phyloP scores from a whole-genome alignment of 176 grass and related monocot species.

The Cenchrus americanus region DNA sequence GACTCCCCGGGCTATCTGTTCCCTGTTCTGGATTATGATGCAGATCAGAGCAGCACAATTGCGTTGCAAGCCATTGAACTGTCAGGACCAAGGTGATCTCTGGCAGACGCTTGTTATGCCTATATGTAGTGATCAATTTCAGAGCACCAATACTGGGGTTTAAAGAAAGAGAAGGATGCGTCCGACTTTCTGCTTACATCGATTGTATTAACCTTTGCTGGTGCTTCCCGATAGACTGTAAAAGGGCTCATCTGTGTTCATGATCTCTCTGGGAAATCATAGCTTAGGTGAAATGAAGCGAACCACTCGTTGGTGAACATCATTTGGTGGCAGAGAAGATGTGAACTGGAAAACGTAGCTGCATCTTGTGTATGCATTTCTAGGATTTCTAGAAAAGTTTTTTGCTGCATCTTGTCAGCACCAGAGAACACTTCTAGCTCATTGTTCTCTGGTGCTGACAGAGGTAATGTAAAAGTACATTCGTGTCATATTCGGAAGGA shows the following conservation, averaged over 20 bases:
- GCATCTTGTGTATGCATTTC: not conserved
- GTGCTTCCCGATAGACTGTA: not conserved
- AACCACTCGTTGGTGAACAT: not conserved
- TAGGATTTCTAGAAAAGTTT: too few species aligned
- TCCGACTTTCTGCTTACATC: not conserved
- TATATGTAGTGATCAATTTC: not conserved
- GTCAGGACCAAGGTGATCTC: conserved; percentile 75
- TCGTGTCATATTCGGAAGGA: not conserved
- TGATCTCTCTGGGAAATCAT: not conserved
- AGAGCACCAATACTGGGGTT: not conserved
- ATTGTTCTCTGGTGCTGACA: not conserved
- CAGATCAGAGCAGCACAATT: conserved; percentile 41
- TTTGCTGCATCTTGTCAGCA: too few species aligned
- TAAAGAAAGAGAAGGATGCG: not conserved
- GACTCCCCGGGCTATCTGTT: not conserved
- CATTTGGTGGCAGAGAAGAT: not conserved
- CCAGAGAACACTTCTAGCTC: too few species aligned
- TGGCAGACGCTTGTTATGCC: not conserved
- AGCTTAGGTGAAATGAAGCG: not conserved
- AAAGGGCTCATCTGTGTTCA: not conserved
- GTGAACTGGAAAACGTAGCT: not conserved
- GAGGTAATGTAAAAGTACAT: not conserved
- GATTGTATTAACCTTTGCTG: not conserved
- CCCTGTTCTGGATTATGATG: conserved; percentile 17
- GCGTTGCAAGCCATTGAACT: conserved; percentile 68